A percentile compares a stretch with the other conserved stretches of the same genome.
Evolutionary conservation across 163 green algal species (phyloP).

Genomic region (Scenedesmus sp.): DNA sequence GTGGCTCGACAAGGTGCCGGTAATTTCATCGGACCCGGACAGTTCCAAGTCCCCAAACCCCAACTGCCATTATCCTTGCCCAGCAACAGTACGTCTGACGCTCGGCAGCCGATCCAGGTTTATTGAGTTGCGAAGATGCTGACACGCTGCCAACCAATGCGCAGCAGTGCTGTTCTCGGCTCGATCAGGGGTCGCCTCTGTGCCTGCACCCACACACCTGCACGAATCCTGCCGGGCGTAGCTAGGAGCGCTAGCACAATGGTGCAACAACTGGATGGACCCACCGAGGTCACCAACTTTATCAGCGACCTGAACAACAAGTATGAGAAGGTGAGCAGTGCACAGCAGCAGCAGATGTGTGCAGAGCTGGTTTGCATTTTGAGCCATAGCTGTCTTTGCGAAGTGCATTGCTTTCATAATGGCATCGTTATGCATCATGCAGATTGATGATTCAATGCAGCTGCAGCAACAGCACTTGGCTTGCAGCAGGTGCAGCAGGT

Average conservation of each 20-base stretch:
- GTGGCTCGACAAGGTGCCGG: not conserved
- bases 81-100: not conserved
- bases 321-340: slow-evolving; percentile 63
- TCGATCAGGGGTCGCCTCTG: not conserved
- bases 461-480: not conserved
- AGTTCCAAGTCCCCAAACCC: slow-evolving; percentile 5
- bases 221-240: not conserved
- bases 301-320: slow-evolving; percentile 63
- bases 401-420: not conserved
- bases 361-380: not conserved
- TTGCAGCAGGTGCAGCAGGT: no score
- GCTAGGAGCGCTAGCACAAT: slow-evolving; percentile 28
- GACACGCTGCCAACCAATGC: not conserved
- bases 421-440: no score
- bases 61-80: not conserved
- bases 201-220: not conserved
- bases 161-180: not conserved
- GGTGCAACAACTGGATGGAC: slow-evolving; percentile 24
- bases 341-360: not conserved
- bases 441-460: not conserved
- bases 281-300: slow-evolving; percentile 50
- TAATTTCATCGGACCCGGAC: slow-evolving; percentile 1
- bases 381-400: not conserved
- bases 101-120: not conserved
- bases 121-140: not conserved